phyloP scores from a whole-genome alignment of 1,284 basidiomycete species.

The Trametes hirsuta region DNA sequence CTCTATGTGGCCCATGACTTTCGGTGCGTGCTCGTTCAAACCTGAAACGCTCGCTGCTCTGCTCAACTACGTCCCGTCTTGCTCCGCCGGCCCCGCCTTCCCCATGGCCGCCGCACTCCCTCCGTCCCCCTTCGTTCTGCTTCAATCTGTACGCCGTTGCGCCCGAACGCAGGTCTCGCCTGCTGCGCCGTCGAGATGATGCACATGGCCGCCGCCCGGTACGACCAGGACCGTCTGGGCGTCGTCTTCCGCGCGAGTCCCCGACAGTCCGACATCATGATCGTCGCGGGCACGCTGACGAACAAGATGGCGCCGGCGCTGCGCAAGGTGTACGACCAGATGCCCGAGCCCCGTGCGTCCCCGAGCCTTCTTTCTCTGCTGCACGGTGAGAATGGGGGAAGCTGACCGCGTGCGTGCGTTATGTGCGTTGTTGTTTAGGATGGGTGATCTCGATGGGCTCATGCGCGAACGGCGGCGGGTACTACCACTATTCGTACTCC shows the following conservation, averaged over 20 bases:
- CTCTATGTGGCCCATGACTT: constrained; percentile 99
- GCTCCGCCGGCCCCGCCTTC: no score
- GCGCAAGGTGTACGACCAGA: constrained; percentile 95
- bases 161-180: constrained; percentile 72
- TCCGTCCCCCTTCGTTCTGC: background rate
- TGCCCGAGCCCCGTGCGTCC: constrained; percentile 85
- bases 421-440: constrained; percentile 45
- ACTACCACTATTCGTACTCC: constrained; percentile 99
- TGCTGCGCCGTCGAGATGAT: constrained; percentile 99
- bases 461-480: constrained; percentile 98
- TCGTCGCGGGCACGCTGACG: constrained; percentile 97
- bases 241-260: constrained; percentile 99
- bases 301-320: constrained; percentile 99
- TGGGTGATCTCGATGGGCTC: constrained; percentile 99
- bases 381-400: background rate
- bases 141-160: background rate
- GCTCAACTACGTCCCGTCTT: constrained; percentile 4
- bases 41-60: background rate
- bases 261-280: constrained; percentile 99
- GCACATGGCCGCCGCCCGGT: constrained; percentile 98
- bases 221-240: constrained; percentile 98
- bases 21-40: constrained; percentile 58
- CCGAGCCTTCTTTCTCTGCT: background rate
- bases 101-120: no score
- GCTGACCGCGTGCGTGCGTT: constrained; percentile 17